Evolutionary conservation across 768 basidiomycete species (phyloP).

Genomic region (Termitomyces sp.): DNA sequence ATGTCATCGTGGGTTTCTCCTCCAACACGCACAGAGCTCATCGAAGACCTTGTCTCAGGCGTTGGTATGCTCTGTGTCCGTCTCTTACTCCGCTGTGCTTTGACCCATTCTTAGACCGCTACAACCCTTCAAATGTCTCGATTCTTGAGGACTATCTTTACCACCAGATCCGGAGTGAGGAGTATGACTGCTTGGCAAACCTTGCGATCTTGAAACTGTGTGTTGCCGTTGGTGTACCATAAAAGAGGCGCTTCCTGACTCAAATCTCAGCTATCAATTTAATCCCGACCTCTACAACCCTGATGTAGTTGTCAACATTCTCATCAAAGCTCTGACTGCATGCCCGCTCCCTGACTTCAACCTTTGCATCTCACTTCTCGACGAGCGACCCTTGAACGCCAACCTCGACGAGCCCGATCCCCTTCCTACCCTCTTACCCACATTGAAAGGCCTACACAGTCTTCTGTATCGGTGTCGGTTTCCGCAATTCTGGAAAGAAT

Average conservation of each 20-base stretch:
- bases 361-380: constrained; percentile 88
- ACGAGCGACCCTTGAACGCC: constrained; percentile 55
- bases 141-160: constrained; percentile 97
- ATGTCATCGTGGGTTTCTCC: constrained; percentile 75
- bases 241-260: background rate
- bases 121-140: constrained; percentile 91
- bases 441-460: constrained; percentile 60
- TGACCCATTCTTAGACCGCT: constrained; percentile 62
- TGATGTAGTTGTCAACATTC: constrained; percentile 90
- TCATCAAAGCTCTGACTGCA: constrained; percentile 85
- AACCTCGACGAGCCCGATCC: constrained; percentile 80
- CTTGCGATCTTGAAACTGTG: constrained; percentile 92
- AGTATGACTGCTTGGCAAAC: constrained; percentile 94
- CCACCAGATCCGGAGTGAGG: constrained; percentile 85
- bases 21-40: constrained; percentile 75
- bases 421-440: constrained; percentile 62
- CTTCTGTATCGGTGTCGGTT: constrained; percentile 83
- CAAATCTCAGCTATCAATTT: constrained; percentile 80
- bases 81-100: constrained; percentile 2
- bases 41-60: constrained; percentile 87
- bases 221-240: constrained; percentile 14
- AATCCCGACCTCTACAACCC: constrained; percentile 91
- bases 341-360: constrained; percentile 90
- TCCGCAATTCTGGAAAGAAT: constrained; percentile 79
- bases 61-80: constrained; percentile 55